These are phyloP conservation scores for Clarireedia monteithiana DNA, from an alignment of 2,329 filamentous ascomycete genomes.

Conservation along the genomic window DNA sequence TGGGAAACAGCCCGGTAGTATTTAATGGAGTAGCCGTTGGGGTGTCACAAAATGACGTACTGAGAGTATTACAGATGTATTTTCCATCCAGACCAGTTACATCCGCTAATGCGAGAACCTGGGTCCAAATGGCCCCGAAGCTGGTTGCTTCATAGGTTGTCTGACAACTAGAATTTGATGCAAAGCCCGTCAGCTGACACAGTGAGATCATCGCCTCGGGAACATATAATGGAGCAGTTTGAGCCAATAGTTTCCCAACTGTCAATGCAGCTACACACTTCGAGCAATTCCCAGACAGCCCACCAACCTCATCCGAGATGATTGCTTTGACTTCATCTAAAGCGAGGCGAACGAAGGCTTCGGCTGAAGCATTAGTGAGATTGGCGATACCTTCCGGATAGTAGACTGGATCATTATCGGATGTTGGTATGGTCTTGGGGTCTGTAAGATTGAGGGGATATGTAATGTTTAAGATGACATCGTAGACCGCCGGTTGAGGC, in stretches of 20 bases:
- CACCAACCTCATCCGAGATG: constrained; percentile 30
- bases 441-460: constrained; percentile 47
- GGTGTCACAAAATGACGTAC: constrained; percentile 38
- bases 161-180: constrained; percentile 40
- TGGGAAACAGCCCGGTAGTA: constrained; percentile 41
- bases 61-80: constrained; percentile 47
- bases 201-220: constrained; percentile 43
- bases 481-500: constrained; percentile 45
- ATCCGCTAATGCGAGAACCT: constrained; percentile 46
- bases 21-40: constrained; percentile 39
- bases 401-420: constrained; percentile 41
- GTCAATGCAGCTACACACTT: constrained; percentile 45
- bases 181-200: constrained; percentile 40
- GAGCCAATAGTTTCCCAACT: constrained; percentile 42
- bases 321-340: constrained; percentile 39
- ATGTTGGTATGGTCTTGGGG: constrained; percentile 41
- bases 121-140: constrained; percentile 50
- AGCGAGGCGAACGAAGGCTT: constrained; percentile 36
- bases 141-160: constrained; percentile 38
- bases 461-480: constrained; percentile 46
- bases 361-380: constrained; percentile 33
- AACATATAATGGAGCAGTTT: constrained; percentile 39
- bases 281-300: constrained; percentile 38
- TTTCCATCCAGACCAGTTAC: constrained; percentile 45
- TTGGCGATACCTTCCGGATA: constrained; percentile 41